A percentile compares a stretch with the other conserved stretches of the same genome.
These are phyloP conservation scores for Diplogelasinospora grovesii DNA, from an alignment of 495 filamentous ascomycete species.

Conservation along the genomic window DNA sequence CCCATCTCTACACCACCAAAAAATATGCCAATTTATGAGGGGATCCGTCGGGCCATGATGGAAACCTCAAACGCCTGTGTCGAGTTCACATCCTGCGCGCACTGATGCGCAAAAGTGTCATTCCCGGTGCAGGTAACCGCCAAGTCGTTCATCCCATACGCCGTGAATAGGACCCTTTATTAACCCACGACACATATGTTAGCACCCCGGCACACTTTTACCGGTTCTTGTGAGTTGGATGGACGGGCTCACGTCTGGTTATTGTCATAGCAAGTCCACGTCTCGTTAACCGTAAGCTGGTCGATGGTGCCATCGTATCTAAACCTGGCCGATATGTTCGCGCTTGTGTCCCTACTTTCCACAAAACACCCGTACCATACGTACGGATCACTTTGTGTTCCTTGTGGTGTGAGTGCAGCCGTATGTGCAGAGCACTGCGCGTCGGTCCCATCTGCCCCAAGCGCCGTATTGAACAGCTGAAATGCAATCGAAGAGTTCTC, in stretches of 20 bases:
- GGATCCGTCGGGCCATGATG: no score
- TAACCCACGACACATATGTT: not conserved
- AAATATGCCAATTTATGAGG: no score
- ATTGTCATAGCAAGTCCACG: not conserved
- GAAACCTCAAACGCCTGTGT: no score
- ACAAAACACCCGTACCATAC: constrained; percentile 8
- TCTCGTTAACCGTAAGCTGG: constrained; percentile 2
- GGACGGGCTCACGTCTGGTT: not conserved
- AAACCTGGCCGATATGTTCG: not conserved
- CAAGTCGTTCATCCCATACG: not conserved
- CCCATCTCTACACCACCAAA: no score
- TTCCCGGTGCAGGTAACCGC: not conserved
- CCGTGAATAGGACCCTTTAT: not conserved
- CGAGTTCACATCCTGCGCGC: no score
- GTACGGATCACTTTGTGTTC: constrained; percentile 7
- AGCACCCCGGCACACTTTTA: not conserved
- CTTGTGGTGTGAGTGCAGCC: constrained; percentile 7
- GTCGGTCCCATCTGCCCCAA: not conserved
- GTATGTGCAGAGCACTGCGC: constrained; percentile 1
- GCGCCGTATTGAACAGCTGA: constrained; percentile 1
- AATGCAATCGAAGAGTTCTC: constrained; percentile 5
- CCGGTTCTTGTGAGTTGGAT: not conserved
- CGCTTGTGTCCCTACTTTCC: not conserved
- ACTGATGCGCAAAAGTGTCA: not conserved
- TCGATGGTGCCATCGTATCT: constrained; percentile 8